Base-by-base conservation (phyloP, 148 eudicot genomes). In the Rhododendron ovatum region DNA sequence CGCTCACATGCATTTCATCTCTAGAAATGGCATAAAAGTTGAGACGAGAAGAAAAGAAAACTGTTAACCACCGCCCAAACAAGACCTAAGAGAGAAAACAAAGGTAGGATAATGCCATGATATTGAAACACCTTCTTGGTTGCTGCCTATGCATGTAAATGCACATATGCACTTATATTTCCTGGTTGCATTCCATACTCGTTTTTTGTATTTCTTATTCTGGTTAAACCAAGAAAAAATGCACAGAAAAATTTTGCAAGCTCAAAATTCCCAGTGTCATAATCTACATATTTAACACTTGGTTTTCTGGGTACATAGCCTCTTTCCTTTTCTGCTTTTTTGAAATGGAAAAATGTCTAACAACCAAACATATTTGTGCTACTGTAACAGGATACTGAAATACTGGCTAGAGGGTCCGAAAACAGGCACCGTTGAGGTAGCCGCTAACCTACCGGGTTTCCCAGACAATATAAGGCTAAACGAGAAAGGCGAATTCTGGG, bases 381-480 rank as follows among this genome's bases (percentile, higher is more conserved):
- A 28, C 35, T 50, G 48, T 33, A 8, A 57, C 88, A 94, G 98
- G 92, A 63, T 96, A 17, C 83, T 93, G 93, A 94, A 93, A 83
- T 87, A 92, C 24, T 93, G 95, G 94, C 50, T 96, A 67, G 93
- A 90, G 78, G 98, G 99, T 67, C 91, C 94, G 41, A 92, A 88
- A 82, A 82, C 57, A 1, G 98, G 96, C 28, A 86, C 37, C 3
- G n/a, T 86, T 37, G 96, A 96, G 84, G 61, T 93, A 9, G 91
- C 93, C 3, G 95, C 94, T 45, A 85, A 96, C 85, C 88, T 96
- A 3, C 99, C 99, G 1, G 99, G 99, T 3, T 96, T 93, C 73
- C 98, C 99, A 28, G 99, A 96, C 93, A 96, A 96, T 30, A 90
- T 96, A 30, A 89, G 99, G 87, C 51, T 93, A 3, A 96, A 93